These are phyloP conservation scores for Erodium trifolium DNA, from an alignment of 441 rosid genomes.

Conservation along the genomic window DNA sequence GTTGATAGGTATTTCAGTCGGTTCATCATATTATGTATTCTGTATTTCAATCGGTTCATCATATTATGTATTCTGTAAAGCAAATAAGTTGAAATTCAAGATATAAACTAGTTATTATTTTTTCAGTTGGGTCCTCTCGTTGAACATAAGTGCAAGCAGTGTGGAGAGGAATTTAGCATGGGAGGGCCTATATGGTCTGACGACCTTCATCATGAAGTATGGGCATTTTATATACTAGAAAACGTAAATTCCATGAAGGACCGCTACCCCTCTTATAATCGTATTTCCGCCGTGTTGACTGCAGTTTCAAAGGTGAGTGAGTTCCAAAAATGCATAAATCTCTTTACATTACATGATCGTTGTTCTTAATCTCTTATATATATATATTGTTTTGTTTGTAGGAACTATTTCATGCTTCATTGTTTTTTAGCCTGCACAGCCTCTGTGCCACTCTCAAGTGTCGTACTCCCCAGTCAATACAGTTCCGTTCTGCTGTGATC, in stretches of 20 bases:
- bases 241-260: constrained; percentile 64
- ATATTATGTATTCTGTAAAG: neutral
- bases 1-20: too few species aligned
- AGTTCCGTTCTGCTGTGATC: constrained; percentile 84
- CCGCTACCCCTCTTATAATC: constrained; percentile 78
- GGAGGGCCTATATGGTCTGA: constrained; percentile 99
- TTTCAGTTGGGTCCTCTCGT: constrained; percentile 85
- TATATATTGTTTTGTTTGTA: constrained; percentile 38
- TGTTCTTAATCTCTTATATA: constrained; percentile 12
- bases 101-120: too few species aligned
- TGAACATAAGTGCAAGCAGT: constrained; percentile 76
- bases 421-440: constrained; percentile 87
- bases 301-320: constrained; percentile 87
- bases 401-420: constrained; percentile 89
- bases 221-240: constrained; percentile 58
- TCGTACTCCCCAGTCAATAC: constrained; percentile 83
- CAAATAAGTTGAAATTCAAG: too few species aligned
- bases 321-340: too few species aligned
- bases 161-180: constrained; percentile 90
- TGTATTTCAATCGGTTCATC: too few species aligned
- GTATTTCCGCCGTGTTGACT: constrained; percentile 74
- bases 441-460: constrained; percentile 87
- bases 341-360: too few species aligned
- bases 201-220: constrained; percentile 82
- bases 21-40: too few species aligned